Base-by-base conservation (phyloP, 2,329 filamentous ascomycete species). In the Colletotrichum sp. region DNA sequence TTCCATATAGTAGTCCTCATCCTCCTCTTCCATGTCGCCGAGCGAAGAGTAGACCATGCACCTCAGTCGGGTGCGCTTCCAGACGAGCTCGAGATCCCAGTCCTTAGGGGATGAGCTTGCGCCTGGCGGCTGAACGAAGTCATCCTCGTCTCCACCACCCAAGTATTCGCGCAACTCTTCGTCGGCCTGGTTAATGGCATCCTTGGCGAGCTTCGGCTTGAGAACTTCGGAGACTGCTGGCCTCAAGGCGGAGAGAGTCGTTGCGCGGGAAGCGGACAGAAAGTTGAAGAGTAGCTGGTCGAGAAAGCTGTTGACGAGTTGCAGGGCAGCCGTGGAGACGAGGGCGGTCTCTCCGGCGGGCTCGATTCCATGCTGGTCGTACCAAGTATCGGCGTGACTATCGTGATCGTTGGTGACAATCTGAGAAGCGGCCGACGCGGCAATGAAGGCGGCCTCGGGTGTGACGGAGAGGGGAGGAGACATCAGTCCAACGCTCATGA, bases 31-130 rank as follows among this genome's bases (percentile, higher is more conserved):
- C 90, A 99, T 93, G 82, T 99, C 96, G 60, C 97, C 97, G 8
- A 99, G 88, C 10, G 97, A 96, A 10, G 96, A 99, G 84, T 99
- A 99, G 26, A 99, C 96, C 97, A 99, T 99, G 84, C 97, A 98
- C 76, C 97, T 92, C 80, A 99, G 87, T 71, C 97, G 92, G 0
- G 96, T 97, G 79, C 97, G 92, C 87, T 98, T 98, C 96, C 97
- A 99, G 21, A 96, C 93, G 72, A 96, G 89, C 82, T 98, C 95
- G n/a, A 98, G 87, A 83, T 99, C 96, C 92, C 96, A 99, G 79
- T 94, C 92, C 3, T 89, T 89, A 13, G 86, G 85, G 3, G 88
- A 85, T 36, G 88, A 36, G 30, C 34, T 86, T 60, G 86, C 85
- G 28, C 89, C 88, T 60, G 90, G 86, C n/a, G 91, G 87, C 16